phyloP scores from a whole-genome alignment of 2,329 filamentous ascomycete genomes.

The Triangularia verruculosa region DNA sequence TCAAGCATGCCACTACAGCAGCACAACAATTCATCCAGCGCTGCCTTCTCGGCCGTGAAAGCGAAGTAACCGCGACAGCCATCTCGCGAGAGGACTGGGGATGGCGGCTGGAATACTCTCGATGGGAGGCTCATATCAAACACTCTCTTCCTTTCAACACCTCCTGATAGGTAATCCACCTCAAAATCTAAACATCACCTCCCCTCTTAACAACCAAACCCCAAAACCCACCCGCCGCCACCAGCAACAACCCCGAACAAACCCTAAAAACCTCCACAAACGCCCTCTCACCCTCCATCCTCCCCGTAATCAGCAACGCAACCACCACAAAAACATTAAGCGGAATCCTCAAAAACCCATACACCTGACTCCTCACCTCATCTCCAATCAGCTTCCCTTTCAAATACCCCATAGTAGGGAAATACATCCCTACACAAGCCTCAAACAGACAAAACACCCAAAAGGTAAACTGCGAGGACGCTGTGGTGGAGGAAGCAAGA shows the following conservation, averaged over 20 bases:
- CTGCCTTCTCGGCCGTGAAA: constrained; percentile 32
- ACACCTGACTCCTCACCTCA: constrained; percentile 50
- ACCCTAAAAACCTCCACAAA: constrained; percentile 32
- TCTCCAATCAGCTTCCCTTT: constrained; percentile 53
- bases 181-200: neutral
- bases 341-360: constrained; percentile 53
- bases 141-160: neutral
- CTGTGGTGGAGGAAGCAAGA: constrained; percentile 35
- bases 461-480: constrained; percentile 39
- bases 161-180: neutral
- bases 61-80: neutral
- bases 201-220: neutral
- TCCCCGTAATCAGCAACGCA: constrained; percentile 39
- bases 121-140: neutral
- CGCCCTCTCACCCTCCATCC: constrained; percentile 26
- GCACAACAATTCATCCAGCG: constrained; percentile 34
- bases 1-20: constrained; percentile 33
- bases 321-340: constrained; percentile 56
- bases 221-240: neutral
- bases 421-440: constrained; percentile 54
- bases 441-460: constrained; percentile 57
- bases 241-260: constrained; percentile 32
- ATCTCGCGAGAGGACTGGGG: neutral
- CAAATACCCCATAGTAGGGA: constrained; percentile 50
- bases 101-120: neutral